phyloP scores from a whole-genome alignment of 192 early-diverging fungal species.

The Polychytrium aggregatum region DNA sequence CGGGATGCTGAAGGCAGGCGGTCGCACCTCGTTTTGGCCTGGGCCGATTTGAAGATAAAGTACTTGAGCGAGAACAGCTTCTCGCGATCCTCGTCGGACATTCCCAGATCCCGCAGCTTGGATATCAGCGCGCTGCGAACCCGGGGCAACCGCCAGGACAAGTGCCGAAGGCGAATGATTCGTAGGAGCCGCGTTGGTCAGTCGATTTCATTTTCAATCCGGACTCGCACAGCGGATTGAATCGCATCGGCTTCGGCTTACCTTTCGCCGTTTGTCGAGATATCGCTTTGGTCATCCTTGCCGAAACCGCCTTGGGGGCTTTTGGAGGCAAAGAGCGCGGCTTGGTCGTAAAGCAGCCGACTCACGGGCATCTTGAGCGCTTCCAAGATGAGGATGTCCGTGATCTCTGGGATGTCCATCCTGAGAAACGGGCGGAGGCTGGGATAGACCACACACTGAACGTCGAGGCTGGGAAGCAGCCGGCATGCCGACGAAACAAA shows the following conservation, averaged over 20 bases:
- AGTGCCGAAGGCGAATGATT: constrained; percentile 3
- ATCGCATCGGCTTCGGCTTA: no score
- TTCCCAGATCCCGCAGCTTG: constrained; percentile 50
- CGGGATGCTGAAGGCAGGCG: no score
- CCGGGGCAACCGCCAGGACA: neutral
- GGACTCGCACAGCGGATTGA: no score
- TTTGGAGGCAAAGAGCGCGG: no score
- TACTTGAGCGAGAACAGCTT: constrained; percentile 62
- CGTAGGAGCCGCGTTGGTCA: constrained; percentile 4
- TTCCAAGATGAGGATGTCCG: constrained; percentile 22
- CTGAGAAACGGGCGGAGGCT: constrained; percentile 56
- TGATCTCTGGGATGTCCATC: constrained; percentile 53
- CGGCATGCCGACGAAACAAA: constrained; percentile 56
- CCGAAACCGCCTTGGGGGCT: no score
- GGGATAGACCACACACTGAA: constrained; percentile 69
- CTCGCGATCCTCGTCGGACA: constrained; percentile 65
- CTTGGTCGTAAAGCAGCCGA: neutral
- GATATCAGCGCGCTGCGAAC: constrained; percentile 18
- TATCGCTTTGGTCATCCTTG: no score
- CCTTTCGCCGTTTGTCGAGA: no score
- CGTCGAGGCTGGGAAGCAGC: constrained; percentile 53
- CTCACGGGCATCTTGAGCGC: neutral
- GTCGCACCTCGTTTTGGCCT: no score
- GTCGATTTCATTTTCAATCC: neutral
- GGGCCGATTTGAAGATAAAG: constrained; percentile 69